Base-by-base conservation (phyloP, 2,329 filamentous ascomycete genomes). In the Hypoxylon sp. region DNA sequence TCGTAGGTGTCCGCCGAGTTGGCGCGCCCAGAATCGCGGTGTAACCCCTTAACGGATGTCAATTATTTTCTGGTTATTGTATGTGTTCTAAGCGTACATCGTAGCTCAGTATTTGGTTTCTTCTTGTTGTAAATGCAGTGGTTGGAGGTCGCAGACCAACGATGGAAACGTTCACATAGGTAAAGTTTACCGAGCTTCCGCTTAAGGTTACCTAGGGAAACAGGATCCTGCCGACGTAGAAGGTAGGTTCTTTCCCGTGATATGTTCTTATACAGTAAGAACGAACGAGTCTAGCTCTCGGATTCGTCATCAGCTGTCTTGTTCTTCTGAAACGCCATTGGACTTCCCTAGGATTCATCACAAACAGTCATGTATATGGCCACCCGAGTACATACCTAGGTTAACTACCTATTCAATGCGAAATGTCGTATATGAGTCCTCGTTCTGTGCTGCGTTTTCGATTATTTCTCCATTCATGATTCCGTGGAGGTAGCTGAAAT, bases 171-270 rank as follows among this genome's bases (percentile, higher is more conserved):
- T 41, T 53, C 50, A 30, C 17, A 43, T 19, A 52, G 14, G n/a
- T 25, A 3, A 23, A 38, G 32, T 38, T 17, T 19, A 41, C 23
- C 10, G 28, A 17, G 25, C 3, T 43, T 19, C 19, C n/a, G 19
- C 14, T 4, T 30, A 1, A 21, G 2, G 14, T 28, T 28, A 45
- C 14, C 14, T 32, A 25, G 13, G n/a, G 43, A 25, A 25, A 14
- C 9, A 55, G 23, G 25, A 11, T 11, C 25, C 28, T n/a, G 23
- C 11, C 30, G 21, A 52, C 9, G 14, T 21, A 7, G 34, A 1
- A 25, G 4, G 36, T 43, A 45, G 51, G 36, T 55, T 10, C 23
- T 55, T 55, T 30, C 51, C 21, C 19, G 28, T 30, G 5, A n/a
- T 38, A 38, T 38, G 14, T n/a, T 5, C 13, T 2, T 9, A 38